phyloP scores from a whole-genome alignment of 2,329 filamentous ascomycete species.

The Colletotrichum higginsianum region DNA sequence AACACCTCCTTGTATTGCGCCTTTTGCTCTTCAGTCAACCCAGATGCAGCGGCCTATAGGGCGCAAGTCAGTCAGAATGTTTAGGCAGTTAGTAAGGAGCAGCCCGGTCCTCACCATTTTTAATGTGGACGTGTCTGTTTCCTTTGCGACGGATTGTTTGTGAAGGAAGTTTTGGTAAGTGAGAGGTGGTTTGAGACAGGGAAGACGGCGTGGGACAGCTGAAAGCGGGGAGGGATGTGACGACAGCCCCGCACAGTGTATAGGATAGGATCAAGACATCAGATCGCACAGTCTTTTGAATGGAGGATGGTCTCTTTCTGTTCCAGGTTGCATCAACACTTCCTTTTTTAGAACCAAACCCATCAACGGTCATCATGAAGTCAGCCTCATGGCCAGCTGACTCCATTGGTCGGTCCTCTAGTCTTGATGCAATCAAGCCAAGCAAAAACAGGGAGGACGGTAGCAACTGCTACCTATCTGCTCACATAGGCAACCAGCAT shows the following conservation, averaged over 20 bases:
- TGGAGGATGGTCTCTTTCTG: constrained; percentile 9
- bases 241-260: constrained; percentile 33
- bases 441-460: too few species aligned
- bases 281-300: constrained; percentile 21
- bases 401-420: too few species aligned
- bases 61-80: neutral
- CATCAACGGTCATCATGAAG: constrained; percentile 14
- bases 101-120: constrained; percentile 33
- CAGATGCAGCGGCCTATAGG: constrained; percentile 29
- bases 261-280: neutral
- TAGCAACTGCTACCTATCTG: too few species aligned
- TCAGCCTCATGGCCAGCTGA: constrained; percentile 17
- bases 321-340: constrained; percentile 28
- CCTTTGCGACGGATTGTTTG: constrained; percentile 25
- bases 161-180: constrained; percentile 39
- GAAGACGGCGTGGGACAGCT: constrained; percentile 41
- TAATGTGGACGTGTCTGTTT: constrained; percentile 2
- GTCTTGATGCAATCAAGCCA: too few species aligned
- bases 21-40: constrained; percentile 97
- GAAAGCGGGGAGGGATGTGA: constrained; percentile 43
- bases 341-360: constrained; percentile 19
- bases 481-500: too few species aligned
- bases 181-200: constrained; percentile 41
- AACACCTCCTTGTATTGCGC: constrained; percentile 99
- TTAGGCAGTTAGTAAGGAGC: neutral